Conservation (phyloP, 176 grass and related monocot species). For the Oryza brachyantha region DNA sequence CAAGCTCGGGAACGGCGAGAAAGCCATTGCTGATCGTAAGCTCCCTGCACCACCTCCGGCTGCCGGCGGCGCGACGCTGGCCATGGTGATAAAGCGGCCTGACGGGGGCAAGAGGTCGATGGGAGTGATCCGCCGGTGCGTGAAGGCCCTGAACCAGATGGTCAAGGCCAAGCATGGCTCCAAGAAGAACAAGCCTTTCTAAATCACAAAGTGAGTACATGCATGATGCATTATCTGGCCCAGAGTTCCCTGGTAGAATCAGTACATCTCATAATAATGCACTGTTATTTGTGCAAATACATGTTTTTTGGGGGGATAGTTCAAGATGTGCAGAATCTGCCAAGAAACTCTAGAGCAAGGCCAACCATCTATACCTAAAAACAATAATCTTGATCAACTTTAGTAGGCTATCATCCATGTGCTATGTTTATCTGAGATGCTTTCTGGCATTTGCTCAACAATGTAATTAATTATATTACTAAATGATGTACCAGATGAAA, state of each 20-base stretch:
- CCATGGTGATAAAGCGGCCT: conserved; percentile 40
- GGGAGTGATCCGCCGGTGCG: conserved; percentile 55
- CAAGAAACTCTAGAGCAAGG: neutral
- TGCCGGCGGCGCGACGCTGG: conserved; percentile 24
- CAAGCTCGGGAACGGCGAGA: neutral
- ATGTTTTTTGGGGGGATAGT: conserved; percentile 30
- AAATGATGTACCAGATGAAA: conserved; percentile 8
- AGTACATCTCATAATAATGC: conserved; percentile 38
- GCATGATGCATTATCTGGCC: neutral
- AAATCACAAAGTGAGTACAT: conserved; percentile 31
- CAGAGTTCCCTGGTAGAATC: conserved; percentile 21
- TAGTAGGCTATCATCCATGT: neutral
- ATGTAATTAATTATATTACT: conserved; percentile 1
- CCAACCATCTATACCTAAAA: conserved; percentile 3
- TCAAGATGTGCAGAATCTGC: conserved; percentile 5
- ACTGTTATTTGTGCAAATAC: neutral
- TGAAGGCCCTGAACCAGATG: conserved; percentile 77
- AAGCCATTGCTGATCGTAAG: conserved; percentile 10
- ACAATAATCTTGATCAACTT: conserved; percentile 26
- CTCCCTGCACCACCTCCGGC: conserved; percentile 2
- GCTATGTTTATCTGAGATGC: neutral
- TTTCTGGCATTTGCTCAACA: conserved; percentile 13
- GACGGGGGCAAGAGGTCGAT: conserved; percentile 44
- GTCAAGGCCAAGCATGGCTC: conserved; percentile 62
- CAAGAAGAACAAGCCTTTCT: conserved; percentile 62